Percentiles rank a stretch among this genome's conserved stretches.
Evolutionary conservation across 768 basidiomycete species (phyloP).

Genomic region (Lactarius akahatsu): DNA sequence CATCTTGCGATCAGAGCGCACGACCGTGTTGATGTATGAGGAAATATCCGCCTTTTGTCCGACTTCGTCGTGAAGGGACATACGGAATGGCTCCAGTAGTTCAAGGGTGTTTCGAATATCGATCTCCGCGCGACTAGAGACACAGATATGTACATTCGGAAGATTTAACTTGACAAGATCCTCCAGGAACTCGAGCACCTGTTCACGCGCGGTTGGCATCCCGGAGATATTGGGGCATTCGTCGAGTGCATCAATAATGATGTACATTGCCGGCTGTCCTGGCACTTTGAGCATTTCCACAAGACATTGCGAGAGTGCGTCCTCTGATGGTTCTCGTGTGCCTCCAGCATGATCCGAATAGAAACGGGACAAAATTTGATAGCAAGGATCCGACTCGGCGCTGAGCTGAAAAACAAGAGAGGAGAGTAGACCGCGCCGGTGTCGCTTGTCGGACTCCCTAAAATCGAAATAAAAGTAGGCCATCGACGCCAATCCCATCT

Average conservation of each 20-base stretch:
- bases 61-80: conserved; percentile 2
- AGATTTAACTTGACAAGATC: not conserved
- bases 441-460: conserved; percentile 3
- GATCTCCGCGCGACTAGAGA: conserved; percentile 8
- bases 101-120: conserved; percentile 4
- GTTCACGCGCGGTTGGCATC: not conserved
- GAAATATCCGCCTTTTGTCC: conserved; percentile 7
- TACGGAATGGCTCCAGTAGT: not conserved
- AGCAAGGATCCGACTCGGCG: not conserved
- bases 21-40: not conserved
- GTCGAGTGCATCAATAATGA: conserved; percentile 13
- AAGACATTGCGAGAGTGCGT: conserved; percentile 2
- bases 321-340: not conserved
- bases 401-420: conserved; percentile 7
- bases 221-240: conserved; percentile 1
- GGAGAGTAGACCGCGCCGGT: not conserved
- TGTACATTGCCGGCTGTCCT: not conserved
- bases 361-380: not conserved
- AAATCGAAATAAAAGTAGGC: conserved; percentile 18
- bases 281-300: not conserved
- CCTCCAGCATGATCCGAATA: not conserved
- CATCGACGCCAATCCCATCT: not conserved
- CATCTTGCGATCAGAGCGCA: not conserved
- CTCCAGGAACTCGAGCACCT: conserved; percentile 2
- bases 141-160: conserved; percentile 6